Evolutionary conservation across 768 basidiomycete genomes (phyloP).

Genomic region (Kwoniella sp.): DNA sequence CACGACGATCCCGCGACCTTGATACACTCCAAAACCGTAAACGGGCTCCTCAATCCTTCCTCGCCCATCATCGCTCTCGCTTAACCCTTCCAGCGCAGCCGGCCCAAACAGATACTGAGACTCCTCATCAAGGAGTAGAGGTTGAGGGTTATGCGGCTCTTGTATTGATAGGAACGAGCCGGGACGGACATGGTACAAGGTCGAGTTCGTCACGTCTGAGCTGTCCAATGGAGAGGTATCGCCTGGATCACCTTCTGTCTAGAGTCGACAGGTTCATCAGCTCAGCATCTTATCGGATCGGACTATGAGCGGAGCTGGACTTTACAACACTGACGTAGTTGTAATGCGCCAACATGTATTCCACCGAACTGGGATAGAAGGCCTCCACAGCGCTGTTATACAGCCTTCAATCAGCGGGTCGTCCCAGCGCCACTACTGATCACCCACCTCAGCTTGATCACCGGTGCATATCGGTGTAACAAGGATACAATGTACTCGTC

Average conservation of each 20-base stretch:
- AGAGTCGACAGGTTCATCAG: no score
- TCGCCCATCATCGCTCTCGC: constrained; percentile 14
- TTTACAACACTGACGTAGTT: constrained; percentile 14
- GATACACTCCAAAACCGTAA: constrained; percentile 41
- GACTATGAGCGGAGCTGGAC: not conserved
- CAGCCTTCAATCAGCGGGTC: not conserved
- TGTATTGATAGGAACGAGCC: constrained; percentile 27
- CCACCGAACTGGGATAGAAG: constrained; percentile 37
- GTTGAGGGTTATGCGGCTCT: constrained; percentile 38
- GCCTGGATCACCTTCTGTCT: constrained; percentile 2
- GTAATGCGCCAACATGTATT: constrained; percentile 44
- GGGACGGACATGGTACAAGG: no score
- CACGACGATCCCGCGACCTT: constrained; percentile 33
- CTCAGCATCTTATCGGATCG: no score
- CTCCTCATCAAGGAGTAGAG: constrained; percentile 18
- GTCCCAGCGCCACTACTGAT: not conserved
- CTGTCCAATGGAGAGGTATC: constrained; percentile 11
- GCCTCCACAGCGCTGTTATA: constrained; percentile 18
- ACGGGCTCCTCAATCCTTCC: constrained; percentile 25
- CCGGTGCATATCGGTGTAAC: constrained; percentile 32
- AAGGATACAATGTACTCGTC: constrained; percentile 20
- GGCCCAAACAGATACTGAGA: constrained; percentile 35
- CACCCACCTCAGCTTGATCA: constrained; percentile 36
- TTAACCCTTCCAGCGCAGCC: constrained; percentile 3
- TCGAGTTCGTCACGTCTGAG: no score